Evolutionary conservation across 441 rosid species (phyloP), one percentile per base, ranked within the genome.

Genomic region (Isatis lusitanica): DNA sequence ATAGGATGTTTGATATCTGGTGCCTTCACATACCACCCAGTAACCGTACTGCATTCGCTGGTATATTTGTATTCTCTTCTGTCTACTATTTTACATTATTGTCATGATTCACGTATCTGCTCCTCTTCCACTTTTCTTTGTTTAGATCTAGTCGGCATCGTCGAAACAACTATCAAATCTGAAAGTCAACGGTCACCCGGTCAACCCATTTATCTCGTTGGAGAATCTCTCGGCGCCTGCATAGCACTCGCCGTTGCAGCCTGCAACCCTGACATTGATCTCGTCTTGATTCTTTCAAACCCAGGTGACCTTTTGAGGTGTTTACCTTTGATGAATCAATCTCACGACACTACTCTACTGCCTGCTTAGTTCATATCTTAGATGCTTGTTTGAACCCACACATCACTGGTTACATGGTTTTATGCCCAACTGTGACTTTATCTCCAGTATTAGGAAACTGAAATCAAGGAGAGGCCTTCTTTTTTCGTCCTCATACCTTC

Each of bases 141-240:
- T 74, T 67, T 85, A 93, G 98, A 79, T 42, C 83, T 94, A 4
- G 92, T 85, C 73, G 79, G 76, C 69, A 73, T 94, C 81, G 85
- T 90, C 35, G 96, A 89, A 84, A 73, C 59, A 59, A 88, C 94
- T 30, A 83, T 87, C 50, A 84, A 78, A 76, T 73, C 87, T 57
- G 91, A 89, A 79, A 74, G 63, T 56, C 21, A 52, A 7, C 66
- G 61, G 21, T 82, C 84, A n/a, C 93, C 86, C 4, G 79, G 73
- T 39, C 82, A 86, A 76, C 99, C 99, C 52, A 89, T 95, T 55
- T 92, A 92, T 82, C 85, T 95, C 68, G 88, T 91, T 69, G 97
- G 98, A 35, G 98, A 94, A 74, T 90, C 97, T 74, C 74, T 89
- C 24, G 97, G 98, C 75, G 98, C 90, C 67, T 92, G 97, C 84